Evolutionary conservation across 306 rosid genomes (phyloP).

Genomic region (Cyamopsis tetragonoloba): DNA sequence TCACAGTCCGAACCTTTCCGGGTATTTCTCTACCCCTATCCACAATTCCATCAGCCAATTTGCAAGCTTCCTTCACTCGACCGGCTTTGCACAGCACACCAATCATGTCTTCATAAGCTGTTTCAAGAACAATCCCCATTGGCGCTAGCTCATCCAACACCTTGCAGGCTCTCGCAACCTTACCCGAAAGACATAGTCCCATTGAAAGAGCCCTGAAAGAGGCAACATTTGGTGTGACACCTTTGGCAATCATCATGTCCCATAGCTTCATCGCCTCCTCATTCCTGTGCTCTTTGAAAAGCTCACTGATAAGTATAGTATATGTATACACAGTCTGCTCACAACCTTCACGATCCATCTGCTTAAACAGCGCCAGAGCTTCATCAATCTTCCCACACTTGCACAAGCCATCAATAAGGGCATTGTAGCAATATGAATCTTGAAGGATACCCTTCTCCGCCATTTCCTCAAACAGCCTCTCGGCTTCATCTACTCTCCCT

Average conservation of each 20-base stretch:
- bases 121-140: slow-evolving; percentile 71
- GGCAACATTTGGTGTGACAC: slow-evolving; percentile 75
- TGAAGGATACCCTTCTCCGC: slow-evolving; percentile 48
- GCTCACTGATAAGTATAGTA: slow-evolving; percentile 67
- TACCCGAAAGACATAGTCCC: slow-evolving; percentile 82
- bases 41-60: slow-evolving; percentile 88
- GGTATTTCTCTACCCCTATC: slow-evolving; percentile 90
- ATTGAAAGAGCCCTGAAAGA: slow-evolving; percentile 77
- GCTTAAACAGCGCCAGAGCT: slow-evolving; percentile 49
- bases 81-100: slow-evolving; percentile 69
- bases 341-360: slow-evolving; percentile 79
- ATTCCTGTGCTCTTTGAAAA: slow-evolving; percentile 64
- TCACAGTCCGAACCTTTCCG: slow-evolving; percentile 61
- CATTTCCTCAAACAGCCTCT: slow-evolving; percentile 72
- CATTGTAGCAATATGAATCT: slow-evolving; percentile 77
- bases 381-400: slow-evolving; percentile 66
- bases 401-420: slow-evolving; percentile 62
- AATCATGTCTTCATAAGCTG: slow-evolving; percentile 83
- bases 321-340: slow-evolving; percentile 77
- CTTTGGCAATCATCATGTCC: slow-evolving; percentile 82
- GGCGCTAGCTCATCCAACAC: slow-evolving; percentile 88
- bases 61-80: slow-evolving; percentile 82
- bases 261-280: slow-evolving; percentile 80
- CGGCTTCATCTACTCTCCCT: slow-evolving; percentile 76
- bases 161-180: slow-evolving; percentile 85